Evolutionary conservation across 139 green algal genomes (phyloP), one percentile per base, ranked within the genome.

Genomic region (Haematococcus lacustris): DNA sequence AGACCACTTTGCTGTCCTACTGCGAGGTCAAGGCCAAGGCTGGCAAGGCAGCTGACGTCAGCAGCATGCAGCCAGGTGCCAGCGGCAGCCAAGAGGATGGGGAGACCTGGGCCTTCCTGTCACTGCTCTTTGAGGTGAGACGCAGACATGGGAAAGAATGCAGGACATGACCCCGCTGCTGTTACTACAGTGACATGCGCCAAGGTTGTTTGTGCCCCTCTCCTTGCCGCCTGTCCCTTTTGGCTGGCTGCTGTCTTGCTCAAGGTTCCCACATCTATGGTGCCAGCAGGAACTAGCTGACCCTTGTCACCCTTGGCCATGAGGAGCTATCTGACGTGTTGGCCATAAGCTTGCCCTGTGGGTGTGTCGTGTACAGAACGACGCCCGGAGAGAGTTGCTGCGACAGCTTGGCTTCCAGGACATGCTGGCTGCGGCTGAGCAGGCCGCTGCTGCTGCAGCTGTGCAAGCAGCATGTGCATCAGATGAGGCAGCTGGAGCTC

Each of bases 81-180:
- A n/a, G n/a, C n/a, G n/a, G n/a, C n/a, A n/a, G n/a, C n/a, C n/a
- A 35, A 40, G 80, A 94, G 23, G 95, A 98, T 47, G 79, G 76
- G 7, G 94, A 99, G 81, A 96, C 90, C 0, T 99, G 95, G 95
- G 68, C 78, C 0, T 97, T 98, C 76, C 78, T 99, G 77, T 75
- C 79, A 3, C 84, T 97, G 38, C 88, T 97, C 62, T 99, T 97
- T 86, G 90, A 93, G 66, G 73, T 71, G 17, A 5, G 64, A 33
- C n/a, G n/a, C n/a, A n/a, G n/a, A n/a, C n/a, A n/a, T n/a, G n/a
- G n/a, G n/a, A n/a, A n/a, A n/a, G n/a, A n/a, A n/a, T n/a, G n/a
- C n/a, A n/a, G n/a, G n/a, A n/a, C n/a, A n/a, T n/a, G n/a, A n/a
- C n/a, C n/a, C n/a, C n/a, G n/a, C n/a, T n/a, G n/a, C n/a, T n/a